These are phyloP conservation scores for Albatrellus sp. DNA, from an alignment of 1,284 basidiomycete species.

Conservation along the genomic window DNA sequence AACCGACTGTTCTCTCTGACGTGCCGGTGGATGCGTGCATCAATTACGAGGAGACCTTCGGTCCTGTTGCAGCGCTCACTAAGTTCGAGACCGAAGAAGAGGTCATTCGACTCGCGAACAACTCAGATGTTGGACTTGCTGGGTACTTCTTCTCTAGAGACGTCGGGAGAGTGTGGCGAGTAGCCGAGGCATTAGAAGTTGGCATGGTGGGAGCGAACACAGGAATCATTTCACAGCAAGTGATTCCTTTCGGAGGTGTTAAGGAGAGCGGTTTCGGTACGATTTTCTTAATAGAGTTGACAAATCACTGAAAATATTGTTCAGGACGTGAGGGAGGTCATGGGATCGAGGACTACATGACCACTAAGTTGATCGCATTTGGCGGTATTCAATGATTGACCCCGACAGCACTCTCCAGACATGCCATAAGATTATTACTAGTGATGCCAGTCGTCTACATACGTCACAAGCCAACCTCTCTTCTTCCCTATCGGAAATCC, in stretches of 20 bases:
- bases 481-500: no score
- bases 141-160: conserved; percentile 92
- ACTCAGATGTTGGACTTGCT: conserved; percentile 78
- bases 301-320: conserved; percentile 5
- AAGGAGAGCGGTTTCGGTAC: conserved; percentile 74
- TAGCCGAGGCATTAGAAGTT: conserved; percentile 94
- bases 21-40: conserved; percentile 60
- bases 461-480: no score
- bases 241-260: conserved; percentile 88
- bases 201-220: conserved; percentile 95
- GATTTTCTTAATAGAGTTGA: conserved; percentile 9
- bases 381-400: conserved; percentile 29
- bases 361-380: conserved; percentile 69
- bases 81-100: conserved; percentile 92
- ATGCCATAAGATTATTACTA: no score
- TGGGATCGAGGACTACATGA: conserved; percentile 80
- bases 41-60: conserved; percentile 80
- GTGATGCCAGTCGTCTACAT: no score
- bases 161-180: conserved; percentile 84
- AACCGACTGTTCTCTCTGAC: conserved; percentile 83
- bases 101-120: conserved; percentile 79
- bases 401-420: background rate
- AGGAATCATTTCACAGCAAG: conserved; percentile 68
- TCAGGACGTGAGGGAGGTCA: conserved; percentile 64
- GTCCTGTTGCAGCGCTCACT: conserved; percentile 66